Conservation (phyloP, 805 yeast species). For the Teunomyces atbi region DNA sequence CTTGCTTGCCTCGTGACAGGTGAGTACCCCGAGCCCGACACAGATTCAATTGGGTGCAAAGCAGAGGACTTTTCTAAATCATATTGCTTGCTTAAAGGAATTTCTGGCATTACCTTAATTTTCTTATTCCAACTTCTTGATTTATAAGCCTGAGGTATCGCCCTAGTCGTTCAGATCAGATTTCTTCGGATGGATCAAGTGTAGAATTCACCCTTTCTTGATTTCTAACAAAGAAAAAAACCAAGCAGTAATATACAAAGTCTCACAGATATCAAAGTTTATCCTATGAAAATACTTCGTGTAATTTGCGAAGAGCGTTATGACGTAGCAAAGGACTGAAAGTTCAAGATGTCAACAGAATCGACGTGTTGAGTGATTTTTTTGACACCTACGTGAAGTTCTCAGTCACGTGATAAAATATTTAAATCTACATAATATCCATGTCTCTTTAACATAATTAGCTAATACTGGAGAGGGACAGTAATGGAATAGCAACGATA, state of each 20-base stretch:
- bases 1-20: background rate
- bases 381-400: background rate
- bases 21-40: background rate
- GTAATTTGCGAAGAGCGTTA: background rate
- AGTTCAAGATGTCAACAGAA: background rate
- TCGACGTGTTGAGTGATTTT: background rate
- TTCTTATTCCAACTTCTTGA: background rate
- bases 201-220: no score
- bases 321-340: background rate
- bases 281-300: background rate
- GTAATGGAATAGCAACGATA: no score
- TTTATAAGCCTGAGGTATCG: background rate
- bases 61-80: conserved; percentile 18
- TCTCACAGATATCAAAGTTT: background rate
- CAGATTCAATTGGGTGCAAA: conserved; percentile 6
- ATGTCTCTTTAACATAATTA: no score
- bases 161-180: background rate
- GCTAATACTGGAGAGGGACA: no score
- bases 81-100: conserved; percentile 1
- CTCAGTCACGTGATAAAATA: background rate
- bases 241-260: background rate
- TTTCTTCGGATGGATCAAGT: background rate
- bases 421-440: no score
- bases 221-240: background rate
- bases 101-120: background rate